Evolutionary conservation across 2,329 filamentous ascomycete genomes (phyloP), one percentile per base, ranked within the genome.

Genomic region (Penicillium polonicum): DNA sequence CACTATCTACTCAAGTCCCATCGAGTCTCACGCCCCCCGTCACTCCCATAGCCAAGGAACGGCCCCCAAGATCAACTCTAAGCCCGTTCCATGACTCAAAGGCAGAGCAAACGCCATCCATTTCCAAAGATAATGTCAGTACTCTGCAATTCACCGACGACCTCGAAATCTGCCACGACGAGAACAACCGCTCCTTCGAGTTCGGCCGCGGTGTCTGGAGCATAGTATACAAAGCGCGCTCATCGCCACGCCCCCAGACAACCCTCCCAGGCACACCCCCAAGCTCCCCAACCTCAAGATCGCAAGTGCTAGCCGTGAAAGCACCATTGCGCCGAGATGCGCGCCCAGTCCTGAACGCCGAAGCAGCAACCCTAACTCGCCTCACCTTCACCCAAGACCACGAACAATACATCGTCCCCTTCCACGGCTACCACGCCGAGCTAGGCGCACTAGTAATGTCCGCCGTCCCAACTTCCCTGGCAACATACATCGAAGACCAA

Each of bases 121-220:
- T 44, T 17, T 25, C 57, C n/a, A 60, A 44, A 45, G 43, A 54
- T 7, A 55, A 54, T 29, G 42, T 60, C 29, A 50, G 35, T 13
- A 60, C 53, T 6, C 59, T 67, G 12, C 67, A 69, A 25, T 77
- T 76, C 48, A 55, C 64, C 3, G 69, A 71, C 13, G 69, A 72
- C n/a, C 50, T 77, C 12, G 70, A 77, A 48, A 63, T 72, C 19
- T 68, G 67, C 21, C 60, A 55, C 48, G 70, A 72, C 51, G 41
- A 53, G 2, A 57, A 62, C n/a, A 71, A 70, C 17, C 65, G 63
- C 15, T 68, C 65, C 8, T 50, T 75, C 19, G 72, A 78, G 52
- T 79, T 76, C 52, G 79, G 79, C 25, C 72, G 70, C 38, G 79
- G 79, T 25, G 77, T 72, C 19, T 81, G 79, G 78, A 80, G 79